Conservation (phyloP, 140 eudicot species). For the Bidens hawaiensis region DNA sequence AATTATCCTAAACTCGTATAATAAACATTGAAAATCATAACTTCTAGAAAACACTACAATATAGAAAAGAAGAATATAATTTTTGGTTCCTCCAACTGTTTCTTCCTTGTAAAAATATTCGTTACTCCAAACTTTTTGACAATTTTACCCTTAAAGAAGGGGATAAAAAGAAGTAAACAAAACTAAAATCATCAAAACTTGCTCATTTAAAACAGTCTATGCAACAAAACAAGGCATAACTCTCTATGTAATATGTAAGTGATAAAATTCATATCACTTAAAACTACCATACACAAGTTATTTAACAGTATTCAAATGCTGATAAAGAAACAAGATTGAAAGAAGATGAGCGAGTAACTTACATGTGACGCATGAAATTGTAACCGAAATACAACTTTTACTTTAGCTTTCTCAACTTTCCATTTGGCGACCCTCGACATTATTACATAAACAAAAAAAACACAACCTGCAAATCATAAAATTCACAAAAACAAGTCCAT, state of each 20-base stretch:
- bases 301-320: background rate
- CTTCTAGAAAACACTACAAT: background rate
- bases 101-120: background rate
- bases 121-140: background rate
- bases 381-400: conserved; percentile 93
- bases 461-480: conserved; percentile 26
- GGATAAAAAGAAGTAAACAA: background rate
- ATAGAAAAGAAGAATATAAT: background rate
- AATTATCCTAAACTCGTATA: background rate
- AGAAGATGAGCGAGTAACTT: conserved; percentile 20
- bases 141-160: background rate
- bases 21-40: conserved; percentile 6
- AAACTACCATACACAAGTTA: background rate
- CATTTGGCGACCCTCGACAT: conserved; percentile 93
- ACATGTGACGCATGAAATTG: conserved; percentile 95
- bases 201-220: too few species aligned
- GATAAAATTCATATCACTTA: background rate
- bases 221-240: background rate
- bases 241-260: background rate
- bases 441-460: conserved; percentile 23
- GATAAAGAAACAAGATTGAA: background rate
- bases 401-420: conserved; percentile 96
- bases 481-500: conserved; percentile 7
- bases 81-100: background rate
- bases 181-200: background rate